A percentile compares a stretch with the other conserved stretches of the same genome.
Conservation (phyloP, 1,284 basidiomycete genomes). For the Peniophora sp. region DNA sequence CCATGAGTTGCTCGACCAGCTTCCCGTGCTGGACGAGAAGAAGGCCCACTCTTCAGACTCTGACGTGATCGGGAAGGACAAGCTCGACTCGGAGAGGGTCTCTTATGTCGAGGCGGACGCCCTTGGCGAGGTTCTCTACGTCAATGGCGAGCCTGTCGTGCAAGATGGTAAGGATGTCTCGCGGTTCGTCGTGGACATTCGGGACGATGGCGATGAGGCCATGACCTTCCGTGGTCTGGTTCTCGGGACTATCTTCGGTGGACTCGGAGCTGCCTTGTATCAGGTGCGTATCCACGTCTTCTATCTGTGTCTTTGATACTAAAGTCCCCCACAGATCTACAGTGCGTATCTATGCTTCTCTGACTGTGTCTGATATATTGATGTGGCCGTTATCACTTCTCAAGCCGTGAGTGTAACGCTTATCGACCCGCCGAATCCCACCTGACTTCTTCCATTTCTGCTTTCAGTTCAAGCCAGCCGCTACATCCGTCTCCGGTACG, state of each 20-base stretch:
- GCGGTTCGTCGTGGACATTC: constrained; percentile 45
- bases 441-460: no score
- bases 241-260: constrained; percentile 49
- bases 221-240: constrained; percentile 52
- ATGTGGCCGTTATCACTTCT: no score
- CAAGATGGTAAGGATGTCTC: constrained; percentile 51
- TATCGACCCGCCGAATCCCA: no score
- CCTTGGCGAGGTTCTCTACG: constrained; percentile 10
- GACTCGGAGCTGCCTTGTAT: constrained; percentile 41
- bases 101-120: neutral
- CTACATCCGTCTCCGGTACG: neutral
- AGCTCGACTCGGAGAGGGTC: neutral
- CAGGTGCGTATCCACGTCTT: constrained; percentile 24
- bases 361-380: no score
- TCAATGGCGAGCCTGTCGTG: constrained; percentile 49
- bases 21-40: neutral
- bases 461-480: neutral
- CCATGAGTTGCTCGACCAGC: neutral
- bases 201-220: constrained; percentile 54
- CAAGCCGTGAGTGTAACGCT: no score
- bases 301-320: neutral
- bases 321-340: constrained; percentile 33
- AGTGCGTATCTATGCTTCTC: no score
- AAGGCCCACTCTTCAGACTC: neutral
- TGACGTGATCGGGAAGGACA: neutral